Evolutionary conservation across 257 asterid species (phyloP), one percentile per base, ranked within the genome.

Genomic region (Forsythia suspensa): DNA sequence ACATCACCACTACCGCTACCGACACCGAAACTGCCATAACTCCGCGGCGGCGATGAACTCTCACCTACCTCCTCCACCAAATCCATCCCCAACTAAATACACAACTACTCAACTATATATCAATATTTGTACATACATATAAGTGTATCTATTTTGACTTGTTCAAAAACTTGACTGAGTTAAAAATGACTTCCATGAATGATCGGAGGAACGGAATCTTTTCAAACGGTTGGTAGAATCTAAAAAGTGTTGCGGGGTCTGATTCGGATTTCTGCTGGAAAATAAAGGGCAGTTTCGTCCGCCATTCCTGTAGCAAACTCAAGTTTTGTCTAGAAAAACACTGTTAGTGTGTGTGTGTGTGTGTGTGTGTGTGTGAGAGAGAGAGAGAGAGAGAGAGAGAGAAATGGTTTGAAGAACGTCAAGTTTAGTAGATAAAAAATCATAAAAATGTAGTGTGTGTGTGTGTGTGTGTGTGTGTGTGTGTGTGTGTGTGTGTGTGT

Each of bases 11-110:
- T 86, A 24, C 86, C 85, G 39, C 86, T 88, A 41, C 83, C 84
- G 69, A 88, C 88, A 18, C 90, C 91, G 57, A 85, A 89, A 83
- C 92, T 85, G 79, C 93, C 92, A 79, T 79, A 85, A 82, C 92
- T 93, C 90, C 90, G 87, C 77, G 88, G 92, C 82, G 99, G 99
- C 81, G 99, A 92, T 76, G 95, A 90, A 75, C 96, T 93, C 91
- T 93, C 99, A 20, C 96, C 99, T 3, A 90, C 97, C 77, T 89
- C 99, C 88, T 95, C 98, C 41, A 36, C 83, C 71, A 92, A 92
- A 82, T 94, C 97, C 98, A 92, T 94, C 44, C 42, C 1, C 59
- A 34, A 21, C 21, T 48, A 65, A 51, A 44, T 67, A 68, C 16
- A 40, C 34, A 15, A 75, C 38, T 42, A 52, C 1, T 40, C 16